A percentile compares a stretch with the other conserved stretches of the same genome.
Conservation (phyloP, 768 basidiomycete species). For the Megacollybia marginata region DNA sequence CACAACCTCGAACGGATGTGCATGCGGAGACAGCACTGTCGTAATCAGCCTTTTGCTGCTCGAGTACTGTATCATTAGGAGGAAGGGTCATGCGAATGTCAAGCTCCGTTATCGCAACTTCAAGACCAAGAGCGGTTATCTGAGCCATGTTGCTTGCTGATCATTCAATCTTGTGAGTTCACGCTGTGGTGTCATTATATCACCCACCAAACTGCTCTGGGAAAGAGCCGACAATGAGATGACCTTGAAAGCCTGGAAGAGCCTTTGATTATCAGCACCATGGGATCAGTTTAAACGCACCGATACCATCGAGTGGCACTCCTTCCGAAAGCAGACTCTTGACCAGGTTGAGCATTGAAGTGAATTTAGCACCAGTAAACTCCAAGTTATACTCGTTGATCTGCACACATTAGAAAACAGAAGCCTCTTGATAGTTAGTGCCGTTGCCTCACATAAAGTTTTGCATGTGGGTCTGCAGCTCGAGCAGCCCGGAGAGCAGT, state of each 20-base stretch:
- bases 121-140: slow-evolving; percentile 47
- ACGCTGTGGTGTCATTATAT: slow-evolving; percentile 32
- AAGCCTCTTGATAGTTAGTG: background rate
- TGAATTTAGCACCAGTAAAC: slow-evolving; percentile 41
- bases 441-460: slow-evolving; percentile 36
- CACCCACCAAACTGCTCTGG: slow-evolving; percentile 10
- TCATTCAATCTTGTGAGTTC: background rate
- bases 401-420: background rate
- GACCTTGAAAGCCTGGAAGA: slow-evolving; percentile 37
- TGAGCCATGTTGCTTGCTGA: slow-evolving; percentile 27
- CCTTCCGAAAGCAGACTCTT: slow-evolving; percentile 36
- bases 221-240: slow-evolving; percentile 56
- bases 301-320: slow-evolving; percentile 54
- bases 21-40: slow-evolving; percentile 49
- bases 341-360: slow-evolving; percentile 49
- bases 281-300: slow-evolving; percentile 16
- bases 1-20: slow-evolving; percentile 30
- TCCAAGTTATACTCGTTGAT: slow-evolving; percentile 28
- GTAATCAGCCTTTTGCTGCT: slow-evolving; percentile 54
- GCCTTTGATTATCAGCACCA: too few species aligned
- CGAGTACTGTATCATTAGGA: slow-evolving; percentile 35
- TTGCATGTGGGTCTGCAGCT: slow-evolving; percentile 45
- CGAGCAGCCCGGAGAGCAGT: slow-evolving; percentile 46
- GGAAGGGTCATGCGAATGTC: slow-evolving; percentile 57
- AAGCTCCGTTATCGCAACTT: slow-evolving; percentile 63